Evolutionary conservation across 805 yeast genomes (phyloP), one percentile per base, ranked within the genome.

Genomic region (Monosporozyma siamensis): DNA sequence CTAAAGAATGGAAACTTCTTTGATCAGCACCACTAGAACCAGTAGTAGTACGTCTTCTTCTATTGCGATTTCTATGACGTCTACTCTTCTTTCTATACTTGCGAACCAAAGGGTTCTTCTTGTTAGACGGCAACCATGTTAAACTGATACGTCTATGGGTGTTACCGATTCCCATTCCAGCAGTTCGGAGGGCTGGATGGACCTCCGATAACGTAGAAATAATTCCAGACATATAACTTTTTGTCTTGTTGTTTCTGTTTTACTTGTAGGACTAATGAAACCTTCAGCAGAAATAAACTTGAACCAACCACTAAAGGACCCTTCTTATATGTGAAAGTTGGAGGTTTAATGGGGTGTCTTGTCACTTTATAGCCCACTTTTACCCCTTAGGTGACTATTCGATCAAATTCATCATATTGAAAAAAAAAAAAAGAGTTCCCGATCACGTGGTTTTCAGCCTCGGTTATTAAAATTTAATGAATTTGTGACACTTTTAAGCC

Each of bases 141-240:
- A 67, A 46, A 3, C 67, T 56, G 27, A 66, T 56, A 42, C 66
- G 62, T 44, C 70, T 50, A 38, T 65, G 70, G 4, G 67, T 60
- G 47, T 61, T 67, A 5, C 65, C 69, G 38, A 67, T 64, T 44
- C 71, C 71, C 52, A 66, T 61, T 38, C 71, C 71, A 44, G 62
- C 60, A 6, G 70, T 65, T 43, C 65, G 55, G 27, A 66, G 56
- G 12, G 58, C 57, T n/a, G 69, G 65, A 32, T 65, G 67, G 12
- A 65, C 56, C 35, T 61, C 61, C n/a, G 64, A 53, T n/a, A 61
- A 40, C 5, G 60, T 54, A 6, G 56, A 46, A n/a, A 61, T 39
- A 9, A 58, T 32, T 8, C 51, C 54, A 25, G 59, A 53, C 59
- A 59, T 59, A 31, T 9, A 34, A 18, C 6, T 35, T 35, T 23